phyloP scores from a whole-genome alignment of 495 filamentous ascomycete genomes.

The Friedmanniomyces simplex region DNA sequence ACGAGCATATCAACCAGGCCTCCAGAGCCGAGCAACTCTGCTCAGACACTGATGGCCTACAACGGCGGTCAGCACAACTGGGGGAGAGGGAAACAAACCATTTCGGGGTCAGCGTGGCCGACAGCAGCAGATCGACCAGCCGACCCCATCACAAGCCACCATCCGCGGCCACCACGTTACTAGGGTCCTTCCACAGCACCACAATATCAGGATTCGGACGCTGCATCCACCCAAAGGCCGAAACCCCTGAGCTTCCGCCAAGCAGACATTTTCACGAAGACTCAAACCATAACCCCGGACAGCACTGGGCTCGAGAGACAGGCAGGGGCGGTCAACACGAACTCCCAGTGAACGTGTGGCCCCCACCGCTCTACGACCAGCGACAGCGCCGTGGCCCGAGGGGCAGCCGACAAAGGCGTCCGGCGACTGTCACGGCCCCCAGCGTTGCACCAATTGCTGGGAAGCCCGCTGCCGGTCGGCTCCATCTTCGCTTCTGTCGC shows the following conservation, averaged over 20 bases:
- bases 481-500: background rate
- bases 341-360: too few species aligned
- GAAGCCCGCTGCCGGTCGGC: too few species aligned
- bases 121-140: background rate
- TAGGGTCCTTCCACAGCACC: background rate
- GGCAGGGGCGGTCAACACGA: too few species aligned
- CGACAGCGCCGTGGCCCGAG: too few species aligned
- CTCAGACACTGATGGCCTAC: background rate
- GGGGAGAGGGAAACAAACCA: background rate
- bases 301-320: too few species aligned
- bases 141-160: background rate
- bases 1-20: background rate
- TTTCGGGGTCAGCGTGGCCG: background rate
- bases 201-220: background rate
- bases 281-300: too few species aligned
- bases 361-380: too few species aligned
- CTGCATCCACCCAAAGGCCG: background rate
- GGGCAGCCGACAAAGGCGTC: too few species aligned
- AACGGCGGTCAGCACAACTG: background rate
- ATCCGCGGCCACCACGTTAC: background rate
- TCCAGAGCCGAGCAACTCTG: background rate
- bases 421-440: too few species aligned
- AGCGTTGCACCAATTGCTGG: too few species aligned
- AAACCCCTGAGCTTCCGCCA: too few species aligned
- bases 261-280: too few species aligned